Base-by-base conservation (phyloP, 805 yeast species). In the Yarrowia yakushimensis region DNA sequence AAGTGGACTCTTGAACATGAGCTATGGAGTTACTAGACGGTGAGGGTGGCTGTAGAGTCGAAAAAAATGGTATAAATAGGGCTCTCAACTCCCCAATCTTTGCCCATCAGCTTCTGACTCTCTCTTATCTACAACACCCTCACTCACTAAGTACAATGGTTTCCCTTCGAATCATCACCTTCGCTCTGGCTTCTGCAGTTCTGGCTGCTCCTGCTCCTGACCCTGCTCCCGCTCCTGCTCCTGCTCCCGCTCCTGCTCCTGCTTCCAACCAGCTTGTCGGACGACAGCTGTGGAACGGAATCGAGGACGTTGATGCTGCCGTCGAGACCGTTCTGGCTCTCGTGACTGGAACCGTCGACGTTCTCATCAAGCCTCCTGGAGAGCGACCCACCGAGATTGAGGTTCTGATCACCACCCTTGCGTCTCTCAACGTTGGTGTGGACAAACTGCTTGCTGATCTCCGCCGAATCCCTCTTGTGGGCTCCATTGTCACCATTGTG, bases 281-380 rank as follows among this genome's bases (percentile, higher is more conserved):
- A 15, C 46, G 61, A 28, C 61, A 55, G 39, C 48, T 55, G 39
- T 30, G 22, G 30, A 41, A 39, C 39, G 61, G 20, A 2, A 55
- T 41, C 5, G 36, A 39, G 46, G 61, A 55, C 30, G 23, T 55
- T 39, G 61, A 55, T 27, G 39, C 46, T 8, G 39, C 10, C 18
- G 61, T 55, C 30, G 61, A 31, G 23, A 28, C 39, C 15, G 61
- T 55, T 13, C 48, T 39, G 3, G n/a, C 39, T 30, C 61, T 55
- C 13, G 48, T 55, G 13, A 8, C 28, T 22, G 46, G 48, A 18
- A 55, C 61, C 20, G 48, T 55, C 31, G n/a, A 55, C 37, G 37
- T 28, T 11, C 48, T 55, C 30, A 41, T 55, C 61, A 55, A 55
- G 48, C 48, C 61, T 28, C 61, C 61, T 55, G 61, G 61, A 55